Evolutionary conservation across 345 rosid genomes (phyloP).

Genomic region (Cardiospermum halicacabum): DNA sequence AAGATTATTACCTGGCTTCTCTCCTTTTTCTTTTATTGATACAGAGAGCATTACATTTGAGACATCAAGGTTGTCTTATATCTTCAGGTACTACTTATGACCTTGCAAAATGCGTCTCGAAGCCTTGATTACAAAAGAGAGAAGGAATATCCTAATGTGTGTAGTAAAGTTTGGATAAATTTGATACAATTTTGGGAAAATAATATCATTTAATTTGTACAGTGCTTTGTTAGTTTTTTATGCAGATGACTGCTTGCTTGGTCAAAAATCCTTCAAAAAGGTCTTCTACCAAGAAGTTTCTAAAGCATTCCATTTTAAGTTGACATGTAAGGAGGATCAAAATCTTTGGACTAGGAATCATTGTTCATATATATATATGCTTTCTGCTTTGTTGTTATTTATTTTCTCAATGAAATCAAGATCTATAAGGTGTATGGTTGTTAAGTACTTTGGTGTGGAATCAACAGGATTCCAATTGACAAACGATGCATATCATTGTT

Average conservation of each 20-base stretch:
- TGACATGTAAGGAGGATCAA: too few species aligned
- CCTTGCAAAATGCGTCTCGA: slow-evolving; percentile 99
- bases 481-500: too few species aligned
- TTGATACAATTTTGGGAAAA: slow-evolving; percentile 9
- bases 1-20: slow-evolving; percentile 7
- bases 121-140: slow-evolving; percentile 96
- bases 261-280: slow-evolving; percentile 96
- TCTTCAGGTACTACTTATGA: slow-evolving; percentile 92
- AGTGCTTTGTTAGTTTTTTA: slow-evolving; percentile 62
- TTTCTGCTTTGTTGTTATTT: too few species aligned
- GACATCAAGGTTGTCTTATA: slow-evolving; percentile 22
- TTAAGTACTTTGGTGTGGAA: too few species aligned
- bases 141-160: slow-evolving; percentile 85
- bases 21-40: background rate
- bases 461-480: too few species aligned
- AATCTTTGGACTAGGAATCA: too few species aligned
- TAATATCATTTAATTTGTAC: slow-evolving; percentile 11
- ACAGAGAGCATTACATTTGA: slow-evolving; percentile 1
- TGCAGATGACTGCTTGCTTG: slow-evolving; percentile 99
- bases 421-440: too few species aligned
- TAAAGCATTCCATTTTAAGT: slow-evolving; percentile 91
- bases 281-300: slow-evolving; percentile 76
- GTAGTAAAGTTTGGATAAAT: slow-evolving; percentile 11
- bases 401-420: too few species aligned
- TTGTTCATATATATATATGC: too few species aligned